Conservation (phyloP, 257 asterid species). For the Gentiana macrophylla region DNA sequence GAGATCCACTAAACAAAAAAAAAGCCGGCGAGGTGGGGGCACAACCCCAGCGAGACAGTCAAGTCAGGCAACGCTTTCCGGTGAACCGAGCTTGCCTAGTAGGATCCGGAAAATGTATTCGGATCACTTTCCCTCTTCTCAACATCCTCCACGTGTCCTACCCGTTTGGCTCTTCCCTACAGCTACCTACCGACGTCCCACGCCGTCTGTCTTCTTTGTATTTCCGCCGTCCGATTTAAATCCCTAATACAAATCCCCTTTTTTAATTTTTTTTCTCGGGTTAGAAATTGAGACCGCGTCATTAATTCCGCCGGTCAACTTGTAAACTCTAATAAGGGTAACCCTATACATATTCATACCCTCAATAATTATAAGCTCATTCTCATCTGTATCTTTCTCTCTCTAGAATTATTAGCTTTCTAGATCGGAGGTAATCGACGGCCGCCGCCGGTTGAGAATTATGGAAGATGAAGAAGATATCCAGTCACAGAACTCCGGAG, state of each 20-base stretch:
- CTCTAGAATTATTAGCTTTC: not conserved
- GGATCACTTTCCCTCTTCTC: too few species aligned
- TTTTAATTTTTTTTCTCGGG: not conserved
- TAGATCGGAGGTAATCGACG: conserved; percentile 9
- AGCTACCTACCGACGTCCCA: too few species aligned
- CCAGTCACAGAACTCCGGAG: conserved; percentile 28
- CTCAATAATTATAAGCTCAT: not conserved
- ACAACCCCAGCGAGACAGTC: too few species aligned
- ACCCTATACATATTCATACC: not conserved
- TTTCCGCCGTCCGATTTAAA: too few species aligned
- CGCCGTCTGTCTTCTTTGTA: too few species aligned
- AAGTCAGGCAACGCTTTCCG: too few species aligned
- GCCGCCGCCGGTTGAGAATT: not conserved
- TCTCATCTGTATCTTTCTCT: not conserved
- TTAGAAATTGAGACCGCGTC: conserved; percentile 7
- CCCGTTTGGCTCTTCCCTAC: too few species aligned
- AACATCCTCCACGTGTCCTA: too few species aligned
- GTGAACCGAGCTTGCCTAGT: too few species aligned
- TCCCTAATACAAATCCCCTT: not conserved
- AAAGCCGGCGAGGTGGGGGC: too few species aligned
- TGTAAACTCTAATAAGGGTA: not conserved
- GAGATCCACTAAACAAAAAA: too few species aligned
- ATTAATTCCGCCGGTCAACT: conserved; percentile 23
- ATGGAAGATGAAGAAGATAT: conserved; percentile 70
- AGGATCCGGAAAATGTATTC: too few species aligned